Evolutionary conservation across 2,329 filamentous ascomycete species (phyloP).

Genomic region (Trichoderma afroharzianum): DNA sequence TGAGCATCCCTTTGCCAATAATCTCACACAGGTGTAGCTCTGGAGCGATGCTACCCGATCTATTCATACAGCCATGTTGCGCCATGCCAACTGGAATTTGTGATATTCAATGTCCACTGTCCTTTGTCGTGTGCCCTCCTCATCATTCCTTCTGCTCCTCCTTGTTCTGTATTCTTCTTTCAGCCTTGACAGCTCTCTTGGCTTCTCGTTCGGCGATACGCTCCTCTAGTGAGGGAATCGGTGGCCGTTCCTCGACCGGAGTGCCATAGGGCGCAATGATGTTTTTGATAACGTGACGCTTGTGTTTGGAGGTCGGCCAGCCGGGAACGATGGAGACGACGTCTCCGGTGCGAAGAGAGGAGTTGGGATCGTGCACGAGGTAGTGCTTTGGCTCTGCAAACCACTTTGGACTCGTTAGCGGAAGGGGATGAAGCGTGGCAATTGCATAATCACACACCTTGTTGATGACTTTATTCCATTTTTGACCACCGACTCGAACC

Average conservation of each 20-base stretch:
- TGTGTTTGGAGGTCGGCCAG: constrained; percentile 61
- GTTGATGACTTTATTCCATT: constrained; percentile 68
- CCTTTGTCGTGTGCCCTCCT: constrained; percentile 20
- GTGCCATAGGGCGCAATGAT: constrained; percentile 68
- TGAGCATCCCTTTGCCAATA: constrained; percentile 1
- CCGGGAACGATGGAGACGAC: constrained; percentile 67
- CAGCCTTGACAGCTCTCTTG: constrained; percentile 55
- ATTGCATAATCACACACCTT: constrained; percentile 52
- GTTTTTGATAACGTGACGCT: constrained; percentile 69
- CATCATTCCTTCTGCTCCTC: neutral
- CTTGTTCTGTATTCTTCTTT: constrained; percentile 40
- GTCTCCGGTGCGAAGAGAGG: constrained; percentile 70
- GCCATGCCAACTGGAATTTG: neutral
- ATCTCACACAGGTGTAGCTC: neutral
- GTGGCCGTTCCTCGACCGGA: constrained; percentile 60
- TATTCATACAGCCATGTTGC: constrained; percentile 7
- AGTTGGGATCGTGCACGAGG: constrained; percentile 75
- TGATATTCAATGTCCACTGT: neutral
- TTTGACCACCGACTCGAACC: constrained; percentile 66
- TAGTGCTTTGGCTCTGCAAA: constrained; percentile 62
- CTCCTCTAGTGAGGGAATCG: constrained; percentile 63
- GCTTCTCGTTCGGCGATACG: constrained; percentile 51
- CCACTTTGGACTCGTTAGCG: constrained; percentile 33
- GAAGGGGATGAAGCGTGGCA: neutral
- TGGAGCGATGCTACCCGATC: neutral